These are phyloP conservation scores for Candida germanica DNA, from an alignment of 805 yeast species.

Conservation along the genomic window DNA sequence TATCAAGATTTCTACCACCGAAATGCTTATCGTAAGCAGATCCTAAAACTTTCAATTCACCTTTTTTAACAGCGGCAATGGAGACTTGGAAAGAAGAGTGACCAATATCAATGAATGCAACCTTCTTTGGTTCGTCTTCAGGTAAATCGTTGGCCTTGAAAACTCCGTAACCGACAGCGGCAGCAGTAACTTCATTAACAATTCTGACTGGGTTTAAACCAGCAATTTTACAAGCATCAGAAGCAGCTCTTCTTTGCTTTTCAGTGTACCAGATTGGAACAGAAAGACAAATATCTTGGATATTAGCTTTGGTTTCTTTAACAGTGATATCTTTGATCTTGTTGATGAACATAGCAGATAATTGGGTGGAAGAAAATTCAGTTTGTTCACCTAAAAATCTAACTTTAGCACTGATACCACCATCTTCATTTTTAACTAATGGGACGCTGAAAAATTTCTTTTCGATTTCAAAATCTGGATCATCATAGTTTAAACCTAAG, in stretches of 20 bases:
- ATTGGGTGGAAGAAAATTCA: constrained; percentile 82
- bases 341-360: constrained; percentile 91
- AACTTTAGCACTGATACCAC: constrained; percentile 81
- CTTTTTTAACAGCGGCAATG: constrained; percentile 88
- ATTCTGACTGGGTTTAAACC: constrained; percentile 98
- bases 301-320: constrained; percentile 77
- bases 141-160: constrained; percentile 92
- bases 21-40: constrained; percentile 92
- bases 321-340: constrained; percentile 79
- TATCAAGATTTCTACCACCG: constrained; percentile 97
- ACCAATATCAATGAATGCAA: constrained; percentile 95
- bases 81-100: constrained; percentile 92
- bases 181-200: constrained; percentile 96
- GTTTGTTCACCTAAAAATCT: constrained; percentile 75
- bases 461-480: constrained; percentile 78
- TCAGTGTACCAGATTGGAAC: constrained; percentile 98
- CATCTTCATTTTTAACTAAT: constrained; percentile 66
- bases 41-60: constrained; percentile 91
- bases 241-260: constrained; percentile 91
- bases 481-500: constrained; percentile 69
- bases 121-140: constrained; percentile 85
- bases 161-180: constrained; percentile 98
- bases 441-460: constrained; percentile 69
- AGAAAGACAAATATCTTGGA: constrained; percentile 86
- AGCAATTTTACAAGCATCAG: constrained; percentile 94